phyloP scores from a whole-genome alignment of 768 basidiomycete genomes.

The Russula virescens region DNA sequence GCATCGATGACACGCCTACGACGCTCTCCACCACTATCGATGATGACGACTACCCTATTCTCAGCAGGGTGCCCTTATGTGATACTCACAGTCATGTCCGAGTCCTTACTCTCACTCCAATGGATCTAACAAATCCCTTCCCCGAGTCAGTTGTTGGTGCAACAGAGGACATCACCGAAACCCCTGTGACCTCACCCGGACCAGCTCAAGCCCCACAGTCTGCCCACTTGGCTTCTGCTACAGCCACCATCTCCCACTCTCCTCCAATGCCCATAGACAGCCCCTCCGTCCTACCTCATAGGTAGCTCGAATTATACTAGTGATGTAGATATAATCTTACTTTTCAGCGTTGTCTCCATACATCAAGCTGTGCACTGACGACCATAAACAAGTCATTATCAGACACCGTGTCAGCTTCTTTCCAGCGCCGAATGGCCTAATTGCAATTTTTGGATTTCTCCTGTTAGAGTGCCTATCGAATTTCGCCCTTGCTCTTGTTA shows the following conservation, averaged over 20 bases:
- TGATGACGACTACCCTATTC: not conserved
- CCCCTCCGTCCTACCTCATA: not conserved
- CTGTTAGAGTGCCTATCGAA: too few species aligned
- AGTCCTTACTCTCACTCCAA: not conserved
- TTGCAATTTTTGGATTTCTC: too few species aligned
- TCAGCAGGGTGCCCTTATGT: not conserved
- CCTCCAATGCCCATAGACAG: not conserved
- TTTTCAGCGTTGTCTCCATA: not conserved
- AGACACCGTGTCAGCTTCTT: too few species aligned
- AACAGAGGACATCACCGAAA: not conserved
- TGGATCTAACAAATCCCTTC: not conserved
- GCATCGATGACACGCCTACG: not conserved
- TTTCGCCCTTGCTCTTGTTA: too few species aligned
- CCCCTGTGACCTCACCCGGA: not conserved
- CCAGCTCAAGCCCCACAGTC: not conserved
- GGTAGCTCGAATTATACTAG: not conserved
- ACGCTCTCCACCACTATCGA: not conserved
- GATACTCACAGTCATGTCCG: not conserved
- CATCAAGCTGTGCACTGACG: too few species aligned
- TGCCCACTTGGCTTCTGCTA: not conserved
- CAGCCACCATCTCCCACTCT: not conserved
- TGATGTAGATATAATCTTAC: not conserved
- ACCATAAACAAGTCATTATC: too few species aligned
- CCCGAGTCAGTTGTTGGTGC: not conserved
- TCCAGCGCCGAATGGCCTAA: too few species aligned